Conservation (phyloP, 345 rosid species). For the Corymbia maculata region DNA sequence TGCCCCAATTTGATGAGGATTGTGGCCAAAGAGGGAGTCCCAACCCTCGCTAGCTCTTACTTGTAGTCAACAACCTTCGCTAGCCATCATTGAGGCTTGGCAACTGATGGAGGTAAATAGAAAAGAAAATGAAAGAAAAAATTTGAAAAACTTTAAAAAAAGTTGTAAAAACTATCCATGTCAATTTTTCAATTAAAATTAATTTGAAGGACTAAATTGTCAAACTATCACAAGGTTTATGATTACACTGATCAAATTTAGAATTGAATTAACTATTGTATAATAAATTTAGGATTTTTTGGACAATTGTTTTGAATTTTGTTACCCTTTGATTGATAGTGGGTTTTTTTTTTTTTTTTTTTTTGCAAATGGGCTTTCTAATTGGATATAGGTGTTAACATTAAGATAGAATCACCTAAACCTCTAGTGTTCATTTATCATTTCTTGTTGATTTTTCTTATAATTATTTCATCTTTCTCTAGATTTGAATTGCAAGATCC, state of each 20-base stretch:
- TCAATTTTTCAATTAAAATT: neutral
- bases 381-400: neutral
- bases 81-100: accelerated
- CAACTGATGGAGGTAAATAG: accelerated
- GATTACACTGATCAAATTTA: neutral
- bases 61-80: accelerated
- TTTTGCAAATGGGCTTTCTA: accelerated
- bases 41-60: too few relatives aligned
- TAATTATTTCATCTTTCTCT: neutral
- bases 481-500: neutral
- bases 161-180: accelerated
- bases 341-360: too few relatives aligned
- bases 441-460: neutral
- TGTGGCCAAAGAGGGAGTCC: neutral
- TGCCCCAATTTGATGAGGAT: neutral
- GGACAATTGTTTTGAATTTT: neutral
- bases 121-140: neutral
- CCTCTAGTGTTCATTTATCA: neutral
- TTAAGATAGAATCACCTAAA: accelerated
- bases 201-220: accelerated
- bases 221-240: neutral
- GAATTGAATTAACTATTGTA: accelerated
- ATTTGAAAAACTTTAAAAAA: neutral
- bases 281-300: neutral
- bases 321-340: neutral